These are phyloP conservation scores for Bipolaris victoriae DNA, from an alignment of 2,329 filamentous ascomycete genomes.

Conservation along the genomic window DNA sequence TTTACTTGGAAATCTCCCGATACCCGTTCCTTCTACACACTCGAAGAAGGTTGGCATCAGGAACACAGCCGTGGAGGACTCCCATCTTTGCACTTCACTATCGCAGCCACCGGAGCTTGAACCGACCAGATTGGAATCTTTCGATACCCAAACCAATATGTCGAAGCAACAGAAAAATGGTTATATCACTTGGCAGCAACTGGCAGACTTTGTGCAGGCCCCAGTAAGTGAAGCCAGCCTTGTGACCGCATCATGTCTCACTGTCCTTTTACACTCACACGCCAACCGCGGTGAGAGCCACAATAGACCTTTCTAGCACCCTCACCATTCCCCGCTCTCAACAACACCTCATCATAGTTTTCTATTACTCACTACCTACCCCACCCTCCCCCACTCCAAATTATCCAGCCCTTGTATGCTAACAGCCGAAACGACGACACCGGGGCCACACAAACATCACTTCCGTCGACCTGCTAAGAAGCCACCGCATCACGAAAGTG, in stretches of 20 bases:
- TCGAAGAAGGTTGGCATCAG: slow-evolving; percentile 5
- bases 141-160: background rate
- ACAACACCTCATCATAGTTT: background rate
- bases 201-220: slow-evolving; percentile 13
- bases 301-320: background rate
- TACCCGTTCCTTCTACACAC: background rate
- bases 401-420: background rate
- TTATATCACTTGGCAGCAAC: slow-evolving; percentile 30
- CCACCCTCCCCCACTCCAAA: background rate
- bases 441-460: slow-evolving; percentile 13
- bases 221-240: slow-evolving; percentile 24
- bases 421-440: background rate
- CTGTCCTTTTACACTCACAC: background rate
- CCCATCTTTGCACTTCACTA: slow-evolving; percentile 7
- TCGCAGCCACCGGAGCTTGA: background rate
- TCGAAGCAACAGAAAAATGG: background rate
- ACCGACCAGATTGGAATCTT: background rate
- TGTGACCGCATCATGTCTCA: background rate
- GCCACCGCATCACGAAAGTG: slow-evolving; percentile 1
- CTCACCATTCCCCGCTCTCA: background rate
- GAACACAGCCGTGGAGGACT: slow-evolving; percentile 6
- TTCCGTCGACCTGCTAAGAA: slow-evolving; percentile 8
- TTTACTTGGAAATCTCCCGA: too few relatives aligned
- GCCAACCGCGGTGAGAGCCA: background rate
- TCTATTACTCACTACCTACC: background rate